Evolutionary conservation across 2,329 filamentous ascomycete genomes (phyloP).

Genomic region (Podosphaera xanthii): DNA sequence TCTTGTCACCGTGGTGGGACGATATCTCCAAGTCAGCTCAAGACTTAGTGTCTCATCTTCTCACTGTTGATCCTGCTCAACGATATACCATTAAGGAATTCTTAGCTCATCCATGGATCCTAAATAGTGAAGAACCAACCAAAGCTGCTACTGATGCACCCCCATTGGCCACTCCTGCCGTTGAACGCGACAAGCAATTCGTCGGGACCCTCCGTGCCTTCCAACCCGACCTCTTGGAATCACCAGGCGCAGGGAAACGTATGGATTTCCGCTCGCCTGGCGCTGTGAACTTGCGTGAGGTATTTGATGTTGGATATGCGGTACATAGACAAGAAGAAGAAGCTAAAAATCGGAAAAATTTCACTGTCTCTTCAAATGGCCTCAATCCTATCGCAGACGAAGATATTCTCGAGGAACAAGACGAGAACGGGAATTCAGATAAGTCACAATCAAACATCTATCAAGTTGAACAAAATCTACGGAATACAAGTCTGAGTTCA

Average conservation of each 20-base stretch:
- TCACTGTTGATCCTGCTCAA: constrained; percentile 88
- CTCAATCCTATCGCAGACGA: constrained; percentile 42
- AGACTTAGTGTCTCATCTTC: constrained; percentile 76
- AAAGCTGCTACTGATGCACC: constrained; percentile 45
- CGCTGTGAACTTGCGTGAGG: constrained; percentile 83
- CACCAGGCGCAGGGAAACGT: constrained; percentile 38
- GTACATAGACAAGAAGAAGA: constrained; percentile 95
- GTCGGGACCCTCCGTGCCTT: constrained; percentile 26
- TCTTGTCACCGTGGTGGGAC: constrained; percentile 97
- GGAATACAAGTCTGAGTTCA: constrained; percentile 53
- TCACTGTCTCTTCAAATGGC: constrained; percentile 40
- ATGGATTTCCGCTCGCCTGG: constrained; percentile 91
- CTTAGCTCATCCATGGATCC: constrained; percentile 84
- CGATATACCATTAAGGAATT: constrained; percentile 87
- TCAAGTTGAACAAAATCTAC: constrained; percentile 69
- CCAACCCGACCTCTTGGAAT: constrained; percentile 30
- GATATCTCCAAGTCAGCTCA: constrained; percentile 90
- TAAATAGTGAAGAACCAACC: constrained; percentile 43
- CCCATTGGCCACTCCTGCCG: constrained; percentile 44
- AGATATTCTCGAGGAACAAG: constrained; percentile 41
- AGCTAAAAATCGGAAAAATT: constrained; percentile 70
- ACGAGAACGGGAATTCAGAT: constrained; percentile 33
- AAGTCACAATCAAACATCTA: constrained; percentile 30
- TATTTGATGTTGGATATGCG: constrained; percentile 95
- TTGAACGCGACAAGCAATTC: constrained; percentile 16